Evolutionary conservation across 2,329 filamentous ascomycete genomes (phyloP).

Genomic region (Epichloe coenophiala): DNA sequence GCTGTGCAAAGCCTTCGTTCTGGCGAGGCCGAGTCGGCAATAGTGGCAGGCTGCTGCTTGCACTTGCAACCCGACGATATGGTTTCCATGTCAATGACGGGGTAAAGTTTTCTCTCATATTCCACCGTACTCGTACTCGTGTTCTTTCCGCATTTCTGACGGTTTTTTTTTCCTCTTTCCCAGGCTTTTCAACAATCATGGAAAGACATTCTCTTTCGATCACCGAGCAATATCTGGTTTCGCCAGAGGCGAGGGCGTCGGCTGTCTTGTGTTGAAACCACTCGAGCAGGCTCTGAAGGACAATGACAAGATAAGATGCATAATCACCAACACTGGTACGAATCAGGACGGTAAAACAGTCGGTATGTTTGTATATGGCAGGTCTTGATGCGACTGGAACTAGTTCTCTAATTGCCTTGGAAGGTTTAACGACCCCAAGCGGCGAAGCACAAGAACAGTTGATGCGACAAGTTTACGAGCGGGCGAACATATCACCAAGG

Average conservation of each 20-base stretch:
- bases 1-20: constrained; percentile 34
- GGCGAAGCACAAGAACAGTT: constrained; percentile 30
- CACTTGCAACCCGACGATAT: constrained; percentile 31
- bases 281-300: constrained; percentile 40
- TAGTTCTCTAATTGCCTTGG: constrained; percentile 6
- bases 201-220: constrained; percentile 31
- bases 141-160: neutral
- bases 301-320: constrained; percentile 37
- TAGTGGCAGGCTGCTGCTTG: constrained; percentile 34
- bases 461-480: constrained; percentile 23
- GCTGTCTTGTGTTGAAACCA: constrained; percentile 42
- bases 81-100: constrained; percentile 18
- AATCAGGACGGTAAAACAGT: constrained; percentile 41
- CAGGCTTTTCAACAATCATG: constrained; percentile 32
- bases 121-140: neutral
- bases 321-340: constrained; percentile 35
- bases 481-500: constrained; percentile 13
- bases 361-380: constrained; percentile 3
- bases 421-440: constrained; percentile 43
- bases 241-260: constrained; percentile 46
- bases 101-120: constrained; percentile 8
- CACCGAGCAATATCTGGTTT: constrained; percentile 31
- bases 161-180: neutral
- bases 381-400: no score
- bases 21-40: constrained; percentile 31